Evolutionary conservation across 2,329 filamentous ascomycete genomes (phyloP).

Genomic region (Malbranchea zuffiana): DNA sequence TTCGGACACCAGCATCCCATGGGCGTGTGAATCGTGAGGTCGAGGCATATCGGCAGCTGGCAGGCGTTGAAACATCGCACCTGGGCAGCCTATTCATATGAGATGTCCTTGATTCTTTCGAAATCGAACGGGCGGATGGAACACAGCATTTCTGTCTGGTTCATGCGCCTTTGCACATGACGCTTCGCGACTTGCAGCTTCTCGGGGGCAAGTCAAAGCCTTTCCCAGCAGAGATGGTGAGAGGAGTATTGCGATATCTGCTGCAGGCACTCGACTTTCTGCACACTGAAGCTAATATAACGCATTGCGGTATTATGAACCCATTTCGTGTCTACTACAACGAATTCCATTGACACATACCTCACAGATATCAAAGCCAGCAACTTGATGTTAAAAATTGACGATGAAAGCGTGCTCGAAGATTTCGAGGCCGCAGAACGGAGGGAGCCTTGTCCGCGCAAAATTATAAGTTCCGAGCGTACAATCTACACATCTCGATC

Average conservation of each 20-base stretch:
- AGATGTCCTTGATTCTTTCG: too few relatives aligned
- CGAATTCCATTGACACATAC: not conserved
- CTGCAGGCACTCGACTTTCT: slow-evolving; percentile 22
- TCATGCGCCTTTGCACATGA: slow-evolving; percentile 6
- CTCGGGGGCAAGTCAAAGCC: slow-evolving; percentile 11
- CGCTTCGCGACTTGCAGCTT: slow-evolving; percentile 2
- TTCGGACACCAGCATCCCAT: too few relatives aligned
- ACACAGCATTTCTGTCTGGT: not conserved
- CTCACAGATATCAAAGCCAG: slow-evolving; percentile 3
- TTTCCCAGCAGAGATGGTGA: slow-evolving; percentile 19
- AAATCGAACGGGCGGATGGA: too few relatives aligned
- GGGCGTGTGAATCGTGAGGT: too few relatives aligned
- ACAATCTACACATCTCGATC: slow-evolving; percentile 3
- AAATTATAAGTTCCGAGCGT: not conserved
- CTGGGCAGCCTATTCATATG: too few relatives aligned
- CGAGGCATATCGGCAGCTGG: too few relatives aligned
- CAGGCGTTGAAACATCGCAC: too few relatives aligned
- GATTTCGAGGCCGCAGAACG: slow-evolving; percentile 1
- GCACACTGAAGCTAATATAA: slow-evolving; percentile 19
- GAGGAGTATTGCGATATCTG: slow-evolving; percentile 17
- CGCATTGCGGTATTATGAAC: slow-evolving; percentile 21
- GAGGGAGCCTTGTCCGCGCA: slow-evolving; percentile 3
- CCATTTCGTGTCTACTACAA: not conserved
- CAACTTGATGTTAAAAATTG: slow-evolving; percentile 1
- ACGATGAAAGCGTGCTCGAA: not conserved